Base-by-base conservation (phyloP, 345 rosid species). In the Microthlaspi erraticum region DNA sequence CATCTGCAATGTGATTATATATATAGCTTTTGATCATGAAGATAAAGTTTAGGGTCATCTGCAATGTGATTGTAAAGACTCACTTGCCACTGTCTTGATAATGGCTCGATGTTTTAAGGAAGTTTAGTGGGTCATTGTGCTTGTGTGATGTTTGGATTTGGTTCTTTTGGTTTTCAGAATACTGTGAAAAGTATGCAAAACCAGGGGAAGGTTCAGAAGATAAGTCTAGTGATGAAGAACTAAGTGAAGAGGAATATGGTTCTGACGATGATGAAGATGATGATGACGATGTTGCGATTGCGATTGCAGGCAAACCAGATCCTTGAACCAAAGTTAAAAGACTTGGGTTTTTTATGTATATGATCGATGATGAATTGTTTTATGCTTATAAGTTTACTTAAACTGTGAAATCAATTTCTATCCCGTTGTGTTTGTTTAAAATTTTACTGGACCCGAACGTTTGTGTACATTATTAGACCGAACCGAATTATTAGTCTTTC, bases 131-230 rank as follows among this genome's bases (percentile, higher is more conserved):
- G 1, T 52, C 9, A 44, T 41, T 43, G 36, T 78, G 44, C 39
- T 26, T 14, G 14, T 1, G 39, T 31, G 65, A 46, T 44, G 61
- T 70, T 60, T 9, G 18, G 37, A 26, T 16, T 36, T 64, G 16
- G 37, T 18, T 36, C 3, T 14, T 64, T 8, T 2, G 16, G 41
- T 45, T 55, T 42, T 43, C 83, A 93, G 98, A 93, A 76, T 88
- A 83, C 60, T 82, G 88, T 51, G 96, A 90, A 84, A 90, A 90
- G 76, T 87, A 90, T 72, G 97, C 98, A 10, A 93, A 87, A 73
- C 80, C 92, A 14, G 97, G 90, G 77, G 96, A 93, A 13, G 59
- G 70, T 68, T 61, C 71, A 12, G 95, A 87, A 66, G 92, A 88
- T 39, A 81, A 81, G 46, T 90, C 96, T 9, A 90, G 98, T 5